Evolutionary conservation across 2,329 filamentous ascomycete species (phyloP), one percentile per base, ranked within the genome.

Genomic region (Plectosphaerella cucumerina): DNA sequence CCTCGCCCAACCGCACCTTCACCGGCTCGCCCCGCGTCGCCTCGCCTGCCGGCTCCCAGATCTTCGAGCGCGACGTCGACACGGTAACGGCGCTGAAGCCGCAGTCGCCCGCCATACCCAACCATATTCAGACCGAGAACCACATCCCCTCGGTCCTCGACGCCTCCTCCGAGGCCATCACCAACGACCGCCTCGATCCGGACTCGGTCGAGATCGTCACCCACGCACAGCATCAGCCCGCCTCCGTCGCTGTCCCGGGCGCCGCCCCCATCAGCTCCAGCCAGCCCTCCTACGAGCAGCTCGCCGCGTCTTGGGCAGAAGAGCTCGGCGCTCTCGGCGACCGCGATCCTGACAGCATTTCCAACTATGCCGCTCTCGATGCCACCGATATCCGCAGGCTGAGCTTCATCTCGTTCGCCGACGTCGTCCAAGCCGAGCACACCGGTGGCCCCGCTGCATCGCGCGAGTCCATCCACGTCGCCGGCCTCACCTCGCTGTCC

Each of bases 361-460:
- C 86, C 52, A 90, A 84, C 64, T 93, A 93, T 66, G 89, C 86
- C 31, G 84, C 86, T 44, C 74, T 93, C 54, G 91, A 96, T 62
- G 81, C 79, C 37, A 78, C 82, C 44, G 92, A 96, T 61, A 82
- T 95, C 17, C 85, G 90, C 44, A 84, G 93, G 20, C 72, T 97
- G 55, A 94, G 89, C 66, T 97, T 97, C 72, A 96, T 97, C 65
- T 96, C 91, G 8, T 97, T 97, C 69, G 92, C 93, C 54, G 93
- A 97, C 62, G 90, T 97, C 10, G 90, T 97, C 39, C 90, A 96
- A 65, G 81, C 86, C 33, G 89, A 94, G 66, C 89, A 93, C 61
- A 82, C 82, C 26, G 70, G 66, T 37, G 39, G n/a, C 39, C 67
- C 65, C 49, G 65, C 70, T 35, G 76, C 80, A 44, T 85, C 79